Conservation (phyloP, 257 asterid species). For the Ocimum tenuiflorum region DNA sequence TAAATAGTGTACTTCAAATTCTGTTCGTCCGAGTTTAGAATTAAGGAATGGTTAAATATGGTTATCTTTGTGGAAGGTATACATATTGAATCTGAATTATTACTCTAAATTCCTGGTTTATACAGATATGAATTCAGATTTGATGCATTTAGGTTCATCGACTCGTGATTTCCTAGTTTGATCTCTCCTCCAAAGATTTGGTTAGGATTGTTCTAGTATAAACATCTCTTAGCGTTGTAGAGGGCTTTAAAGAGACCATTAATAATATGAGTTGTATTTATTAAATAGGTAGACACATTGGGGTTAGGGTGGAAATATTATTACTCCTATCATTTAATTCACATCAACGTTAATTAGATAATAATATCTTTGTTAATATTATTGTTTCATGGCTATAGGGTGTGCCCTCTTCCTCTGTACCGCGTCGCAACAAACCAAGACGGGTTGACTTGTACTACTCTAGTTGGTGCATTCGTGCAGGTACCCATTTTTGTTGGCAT, state of each 20-base stretch:
- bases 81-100: not conserved
- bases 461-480: slow-evolving; percentile 83
- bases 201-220: not conserved
- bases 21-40: not conserved
- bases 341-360: not conserved
- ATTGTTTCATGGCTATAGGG: slow-evolving; percentile 36
- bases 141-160: not conserved
- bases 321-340: not conserved
- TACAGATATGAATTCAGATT: too few relatives aligned
- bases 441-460: slow-evolving; percentile 85
- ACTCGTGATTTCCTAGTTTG: not conserved
- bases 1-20: not conserved
- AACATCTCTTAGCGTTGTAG: not conserved
- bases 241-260: not conserved
- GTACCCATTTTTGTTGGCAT: too few relatives aligned
- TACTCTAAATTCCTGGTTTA: not conserved
- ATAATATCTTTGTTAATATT: not conserved
- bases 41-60: not conserved
- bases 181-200: not conserved
- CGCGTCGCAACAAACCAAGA: slow-evolving; percentile 69
- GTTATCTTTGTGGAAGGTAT: not conserved
- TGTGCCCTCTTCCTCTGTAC: slow-evolving; percentile 57
- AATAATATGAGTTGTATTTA: not conserved
- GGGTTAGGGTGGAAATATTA: not conserved
- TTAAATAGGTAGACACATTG: too few relatives aligned